phyloP scores from a whole-genome alignment of 345 rosid species.

The Alliaria petiolata region DNA sequence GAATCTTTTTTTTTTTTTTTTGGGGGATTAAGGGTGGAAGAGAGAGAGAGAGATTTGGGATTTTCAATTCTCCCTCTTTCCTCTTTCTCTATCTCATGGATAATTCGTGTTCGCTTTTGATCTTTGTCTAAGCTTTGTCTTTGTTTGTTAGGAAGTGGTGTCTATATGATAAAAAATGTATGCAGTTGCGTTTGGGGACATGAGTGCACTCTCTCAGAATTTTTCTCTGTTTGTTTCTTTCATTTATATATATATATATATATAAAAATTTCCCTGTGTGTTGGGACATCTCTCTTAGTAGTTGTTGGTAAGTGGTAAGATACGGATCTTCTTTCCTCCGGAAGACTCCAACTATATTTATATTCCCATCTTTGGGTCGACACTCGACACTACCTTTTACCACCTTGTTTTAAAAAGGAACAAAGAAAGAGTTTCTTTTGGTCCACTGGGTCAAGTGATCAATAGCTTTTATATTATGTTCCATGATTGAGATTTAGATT shows the following conservation, averaged over 20 bases:
- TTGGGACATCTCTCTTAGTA: constrained; percentile 24
- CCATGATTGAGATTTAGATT: not conserved
- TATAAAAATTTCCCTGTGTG: not conserved
- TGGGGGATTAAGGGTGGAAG: not conserved
- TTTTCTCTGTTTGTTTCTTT: constrained; percentile 15
- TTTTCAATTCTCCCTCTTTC: not conserved
- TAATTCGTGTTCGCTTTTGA: constrained; percentile 26
- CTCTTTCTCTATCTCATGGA: constrained; percentile 17
- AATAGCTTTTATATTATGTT: not conserved
- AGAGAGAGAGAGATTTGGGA: not conserved
- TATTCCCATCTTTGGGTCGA: not conserved
- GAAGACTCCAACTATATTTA: not conserved
- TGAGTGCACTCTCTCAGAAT: not conserved
- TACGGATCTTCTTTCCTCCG: constrained; percentile 7
- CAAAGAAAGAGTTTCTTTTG: not conserved
- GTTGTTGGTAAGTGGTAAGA: not conserved
- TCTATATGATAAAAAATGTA: constrained; percentile 16
- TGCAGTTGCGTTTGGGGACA: constrained; percentile 22
- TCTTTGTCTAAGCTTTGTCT: constrained; percentile 20
- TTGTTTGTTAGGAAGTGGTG: constrained; percentile 29
- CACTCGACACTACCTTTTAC: no score
- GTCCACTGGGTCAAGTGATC: constrained; percentile 10
- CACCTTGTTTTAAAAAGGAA: no score
- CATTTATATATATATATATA: not conserved
- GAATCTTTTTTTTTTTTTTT: not conserved